These are phyloP conservation scores for Rhododendron simsii DNA, from an alignment of 148 eudicot genomes.

Conservation along the genomic window DNA sequence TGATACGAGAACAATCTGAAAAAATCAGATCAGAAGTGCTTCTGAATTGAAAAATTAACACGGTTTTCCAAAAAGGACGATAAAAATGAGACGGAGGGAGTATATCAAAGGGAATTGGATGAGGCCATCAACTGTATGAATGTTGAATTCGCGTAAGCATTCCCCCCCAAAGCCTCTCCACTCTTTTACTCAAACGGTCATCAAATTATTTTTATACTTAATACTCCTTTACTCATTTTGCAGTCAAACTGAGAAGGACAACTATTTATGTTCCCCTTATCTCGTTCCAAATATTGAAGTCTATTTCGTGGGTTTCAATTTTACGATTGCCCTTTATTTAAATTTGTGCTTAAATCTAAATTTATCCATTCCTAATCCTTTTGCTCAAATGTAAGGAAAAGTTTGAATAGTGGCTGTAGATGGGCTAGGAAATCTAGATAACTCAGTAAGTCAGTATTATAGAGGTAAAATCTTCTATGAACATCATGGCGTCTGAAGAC, in stretches of 20 bases:
- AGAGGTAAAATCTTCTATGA: not conserved
- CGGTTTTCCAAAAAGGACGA: not conserved
- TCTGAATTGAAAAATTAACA: not conserved
- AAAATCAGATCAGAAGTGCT: not conserved
- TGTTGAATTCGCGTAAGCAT: not conserved
- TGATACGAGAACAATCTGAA: not conserved
- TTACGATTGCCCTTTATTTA: not conserved
- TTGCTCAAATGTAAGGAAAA: not conserved
- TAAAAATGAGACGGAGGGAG: not conserved
- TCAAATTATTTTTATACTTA: not conserved
- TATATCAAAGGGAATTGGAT: not conserved
- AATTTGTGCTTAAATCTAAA: not conserved
- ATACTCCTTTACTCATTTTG: not conserved
- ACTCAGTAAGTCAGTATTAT: too few species aligned
- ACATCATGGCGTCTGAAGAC: not conserved
- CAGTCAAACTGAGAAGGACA: not conserved
- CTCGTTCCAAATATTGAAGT: not conserved
- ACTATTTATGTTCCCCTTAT: not conserved
- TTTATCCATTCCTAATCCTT: not conserved
- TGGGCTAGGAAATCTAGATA: not conserved
- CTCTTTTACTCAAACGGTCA: not conserved
- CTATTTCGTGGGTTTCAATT: not conserved
- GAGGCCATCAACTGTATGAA: not conserved
- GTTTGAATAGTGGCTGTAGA: not conserved
- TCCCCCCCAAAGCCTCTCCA: not conserved